A percentile compares a stretch with the other conserved stretches of the same genome.
Evolutionary conservation across 1,284 basidiomycete genomes (phyloP).

Genomic region (Trichosporon sp.): DNA sequence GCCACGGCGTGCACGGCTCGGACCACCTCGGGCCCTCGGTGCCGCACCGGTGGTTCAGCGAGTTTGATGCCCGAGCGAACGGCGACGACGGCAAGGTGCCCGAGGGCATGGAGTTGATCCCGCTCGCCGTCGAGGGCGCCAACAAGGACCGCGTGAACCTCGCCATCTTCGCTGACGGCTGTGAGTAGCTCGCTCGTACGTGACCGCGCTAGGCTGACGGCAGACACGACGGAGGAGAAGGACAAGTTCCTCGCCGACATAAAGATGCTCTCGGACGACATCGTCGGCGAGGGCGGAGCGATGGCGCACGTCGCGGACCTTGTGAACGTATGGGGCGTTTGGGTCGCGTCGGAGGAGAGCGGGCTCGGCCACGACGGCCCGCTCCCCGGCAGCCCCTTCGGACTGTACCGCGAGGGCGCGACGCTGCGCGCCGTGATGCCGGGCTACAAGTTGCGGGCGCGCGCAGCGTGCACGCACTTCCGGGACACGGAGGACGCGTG

Average conservation of each 20-base stretch:
- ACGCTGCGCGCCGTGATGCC: constrained; percentile 75
- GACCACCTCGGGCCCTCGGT: neutral
- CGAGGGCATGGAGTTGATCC: constrained; percentile 54
- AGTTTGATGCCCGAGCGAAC: neutral
- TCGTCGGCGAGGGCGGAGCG: constrained; percentile 64
- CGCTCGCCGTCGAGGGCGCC: constrained; percentile 61
- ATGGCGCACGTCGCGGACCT: constrained; percentile 70
- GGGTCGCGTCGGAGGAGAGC: constrained; percentile 63
- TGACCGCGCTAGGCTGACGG: constrained; percentile 3
- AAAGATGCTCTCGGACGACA: constrained; percentile 60
- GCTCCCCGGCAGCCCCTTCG: constrained; percentile 67
- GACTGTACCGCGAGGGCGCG: constrained; percentile 71
- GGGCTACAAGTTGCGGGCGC: constrained; percentile 61
- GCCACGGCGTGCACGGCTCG: neutral
- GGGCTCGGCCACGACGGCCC: constrained; percentile 67
- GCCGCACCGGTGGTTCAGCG: neutral
- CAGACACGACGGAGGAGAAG: constrained; percentile 62
- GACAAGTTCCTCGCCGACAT: constrained; percentile 68
- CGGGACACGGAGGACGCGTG: constrained; percentile 56
- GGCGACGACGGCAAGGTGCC: constrained; percentile 5
- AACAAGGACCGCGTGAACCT: constrained; percentile 65
- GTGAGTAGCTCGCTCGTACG: constrained; percentile 52
- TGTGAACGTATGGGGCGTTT: constrained; percentile 77
- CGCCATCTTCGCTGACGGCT: constrained; percentile 77
- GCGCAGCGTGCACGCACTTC: constrained; percentile 60